Base-by-base conservation (phyloP, 1,284 basidiomycete genomes). In the Ceratobasidium sp. region DNA sequence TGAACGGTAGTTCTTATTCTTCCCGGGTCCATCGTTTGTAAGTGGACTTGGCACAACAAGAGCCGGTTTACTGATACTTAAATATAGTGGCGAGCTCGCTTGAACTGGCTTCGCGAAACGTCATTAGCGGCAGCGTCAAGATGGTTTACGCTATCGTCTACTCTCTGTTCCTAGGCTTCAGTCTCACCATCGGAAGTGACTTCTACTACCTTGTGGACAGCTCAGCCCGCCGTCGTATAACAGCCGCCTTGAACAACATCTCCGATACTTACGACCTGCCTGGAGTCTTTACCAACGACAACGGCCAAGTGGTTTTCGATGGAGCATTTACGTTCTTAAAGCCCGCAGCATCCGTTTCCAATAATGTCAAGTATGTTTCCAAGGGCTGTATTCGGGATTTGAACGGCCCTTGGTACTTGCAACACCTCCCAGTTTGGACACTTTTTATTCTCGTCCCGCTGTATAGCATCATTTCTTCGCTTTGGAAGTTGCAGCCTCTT, bases 91-190 rank as follows among this genome's bases (percentile, higher is more conserved):
- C 91, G 80, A 94, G 93, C 78, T 94, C 94, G 22, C 87, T 96
- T 76, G 95, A 96, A 82, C 85, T 96, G 67, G 94, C 94, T 1
- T 95, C 94, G 0, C 95, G 94, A 83, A 95, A 95, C 81, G 93
- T 95, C 61, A 89, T 96, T 1, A 92, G 92, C 67, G 95, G 95
- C 29, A 94, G 92, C 77, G 94, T 96, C 76, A 93, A 94, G 83
- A 94, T 96, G 92, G 93, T 95, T 22, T 96, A 95, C 79, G 93
- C 94, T 25, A 87, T 96, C 78, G 95, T 96, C 67, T 96, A 95
- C 82, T 95, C 94, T 0, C 86, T 95, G n/a, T 95, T 95, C 83
- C 84, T 96, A 88, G 95, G 95, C 0, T 96, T 96, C 82, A 94
- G 94, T 71, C 87, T 97, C 62, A 92, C 95, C 79, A 94, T 96